A percentile compares a stretch with the other conserved stretches of the same genome.
These are phyloP conservation scores for Baorangia bicolor DNA, from an alignment of 768 basidiomycete genomes.

Conservation along the genomic window DNA sequence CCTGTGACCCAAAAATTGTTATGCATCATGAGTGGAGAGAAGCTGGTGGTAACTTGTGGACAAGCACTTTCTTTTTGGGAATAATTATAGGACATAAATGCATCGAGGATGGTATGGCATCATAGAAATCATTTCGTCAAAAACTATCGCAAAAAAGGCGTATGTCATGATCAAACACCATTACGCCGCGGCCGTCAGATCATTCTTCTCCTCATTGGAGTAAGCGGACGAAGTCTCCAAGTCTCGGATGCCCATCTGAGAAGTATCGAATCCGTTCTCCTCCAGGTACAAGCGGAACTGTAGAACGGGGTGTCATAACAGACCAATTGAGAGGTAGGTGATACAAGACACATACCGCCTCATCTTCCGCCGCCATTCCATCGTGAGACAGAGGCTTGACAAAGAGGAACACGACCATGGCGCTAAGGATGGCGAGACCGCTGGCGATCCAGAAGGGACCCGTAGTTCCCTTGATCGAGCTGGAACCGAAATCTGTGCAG, in stretches of 20 bases:
- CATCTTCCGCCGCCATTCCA: slow-evolving; percentile 78
- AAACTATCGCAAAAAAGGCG: not conserved
- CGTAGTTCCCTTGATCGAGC: slow-evolving; percentile 59
- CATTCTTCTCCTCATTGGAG: slow-evolving; percentile 21
- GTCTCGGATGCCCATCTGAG: slow-evolving; percentile 58
- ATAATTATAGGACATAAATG: not conserved
- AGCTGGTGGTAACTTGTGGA: no score
- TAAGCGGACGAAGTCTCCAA: slow-evolving; percentile 24
- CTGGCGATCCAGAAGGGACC: slow-evolving; percentile 90
- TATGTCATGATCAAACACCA: slow-evolving; percentile 1
- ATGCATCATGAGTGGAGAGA: no score
- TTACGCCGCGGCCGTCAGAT: slow-evolving; percentile 9
- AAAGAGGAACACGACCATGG: slow-evolving; percentile 68
- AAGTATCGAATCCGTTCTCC: slow-evolving; percentile 75
- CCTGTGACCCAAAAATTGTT: no score
- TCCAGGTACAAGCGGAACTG: slow-evolving; percentile 85
- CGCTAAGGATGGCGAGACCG: slow-evolving; percentile 79
- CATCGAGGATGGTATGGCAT: not conserved
- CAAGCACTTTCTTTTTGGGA: no score
- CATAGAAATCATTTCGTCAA: not conserved
- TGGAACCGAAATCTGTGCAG: slow-evolving; percentile 53
- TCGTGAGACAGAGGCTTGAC: slow-evolving; percentile 73
- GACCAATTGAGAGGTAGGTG: not conserved
- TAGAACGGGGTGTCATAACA: not conserved
- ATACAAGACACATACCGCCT: slow-evolving; percentile 41